Evolutionary conservation across 352 stramenopile genomes (phyloP).

Genomic region (Saprolegnia parasitica): DNA sequence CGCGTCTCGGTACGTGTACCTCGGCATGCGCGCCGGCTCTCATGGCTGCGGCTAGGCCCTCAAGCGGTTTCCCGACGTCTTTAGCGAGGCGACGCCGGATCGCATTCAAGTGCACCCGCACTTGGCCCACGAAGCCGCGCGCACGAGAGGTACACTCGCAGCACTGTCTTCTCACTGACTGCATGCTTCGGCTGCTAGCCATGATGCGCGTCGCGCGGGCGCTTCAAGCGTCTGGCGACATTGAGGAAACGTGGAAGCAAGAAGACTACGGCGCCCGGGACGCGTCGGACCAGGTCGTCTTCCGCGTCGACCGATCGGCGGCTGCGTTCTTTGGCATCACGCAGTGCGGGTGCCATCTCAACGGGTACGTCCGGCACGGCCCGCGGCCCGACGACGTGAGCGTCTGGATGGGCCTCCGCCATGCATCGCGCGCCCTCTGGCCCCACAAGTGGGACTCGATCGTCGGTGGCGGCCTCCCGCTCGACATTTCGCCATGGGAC

Average conservation of each 20-base stretch:
- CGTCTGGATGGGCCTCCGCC: constrained; percentile 61
- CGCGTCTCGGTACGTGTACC: neutral
- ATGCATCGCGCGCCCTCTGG: constrained; percentile 46
- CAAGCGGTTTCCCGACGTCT: constrained; percentile 8
- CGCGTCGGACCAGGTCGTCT: constrained; percentile 42
- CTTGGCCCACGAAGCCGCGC: neutral
- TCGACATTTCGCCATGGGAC: constrained; percentile 42
- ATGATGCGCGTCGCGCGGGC: constrained; percentile 14
- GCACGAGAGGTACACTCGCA: constrained; percentile 5
- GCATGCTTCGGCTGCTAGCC: neutral
- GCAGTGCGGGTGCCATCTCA: constrained; percentile 66
- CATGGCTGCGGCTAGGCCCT: constrained; percentile 4
- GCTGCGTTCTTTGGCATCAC: constrained; percentile 55
- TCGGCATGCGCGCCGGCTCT: neutral
- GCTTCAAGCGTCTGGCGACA: neutral
- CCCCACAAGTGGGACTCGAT: constrained; percentile 54
- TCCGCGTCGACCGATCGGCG: constrained; percentile 62
- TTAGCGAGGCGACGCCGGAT: constrained; percentile 1
- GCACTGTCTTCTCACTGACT: neutral
- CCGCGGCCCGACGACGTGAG: constrained; percentile 35
- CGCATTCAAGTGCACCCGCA: neutral
- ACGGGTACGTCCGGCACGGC: constrained; percentile 49
- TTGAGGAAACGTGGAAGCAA: constrained; percentile 41
- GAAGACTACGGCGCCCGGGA: constrained; percentile 58
- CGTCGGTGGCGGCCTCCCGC: constrained; percentile 53